Evolutionary conservation across 1,139 yeast species (phyloP).

Genomic region (Saccharomyces hybrid): DNA sequence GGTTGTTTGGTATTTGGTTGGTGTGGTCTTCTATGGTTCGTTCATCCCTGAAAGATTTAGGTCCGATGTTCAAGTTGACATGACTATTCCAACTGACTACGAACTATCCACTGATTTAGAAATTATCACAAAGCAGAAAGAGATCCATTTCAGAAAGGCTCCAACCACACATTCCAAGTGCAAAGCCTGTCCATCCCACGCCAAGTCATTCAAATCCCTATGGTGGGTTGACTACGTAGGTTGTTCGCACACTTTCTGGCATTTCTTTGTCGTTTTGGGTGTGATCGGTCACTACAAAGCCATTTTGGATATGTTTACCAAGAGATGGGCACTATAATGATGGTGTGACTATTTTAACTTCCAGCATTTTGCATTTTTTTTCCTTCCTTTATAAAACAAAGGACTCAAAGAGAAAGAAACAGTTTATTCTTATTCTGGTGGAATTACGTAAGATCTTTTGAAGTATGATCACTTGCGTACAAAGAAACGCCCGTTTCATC

Average conservation of each 20-base stretch:
- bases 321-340: constrained; percentile 19
- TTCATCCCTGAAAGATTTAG: constrained; percentile 87
- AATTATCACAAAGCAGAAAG: constrained; percentile 28
- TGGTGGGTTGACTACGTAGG: constrained; percentile 82
- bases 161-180: constrained; percentile 33
- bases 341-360: not conserved
- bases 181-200: constrained; percentile 8
- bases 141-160: constrained; percentile 46
- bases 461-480: too few species aligned
- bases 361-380: not conserved
- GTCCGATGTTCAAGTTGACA: constrained; percentile 42
- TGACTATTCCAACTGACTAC: constrained; percentile 30
- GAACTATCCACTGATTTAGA: constrained; percentile 27
- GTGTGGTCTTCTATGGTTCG: constrained; percentile 83
- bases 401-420: not conserved
- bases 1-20: constrained; percentile 65
- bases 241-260: constrained; percentile 91
- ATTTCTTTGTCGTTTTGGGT: constrained; percentile 80
- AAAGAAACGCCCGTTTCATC: too few species aligned
- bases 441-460: not conserved
- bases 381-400: not conserved
- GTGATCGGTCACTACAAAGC: constrained; percentile 80
- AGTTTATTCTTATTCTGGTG: not conserved
- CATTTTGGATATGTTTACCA: constrained; percentile 58
- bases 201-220: constrained; percentile 49